A percentile compares a stretch with the other conserved stretches of the same genome.
These are phyloP conservation scores for Solanum verrucosum DNA, from an alignment of 257 asterid genomes.

Conservation along the genomic window DNA sequence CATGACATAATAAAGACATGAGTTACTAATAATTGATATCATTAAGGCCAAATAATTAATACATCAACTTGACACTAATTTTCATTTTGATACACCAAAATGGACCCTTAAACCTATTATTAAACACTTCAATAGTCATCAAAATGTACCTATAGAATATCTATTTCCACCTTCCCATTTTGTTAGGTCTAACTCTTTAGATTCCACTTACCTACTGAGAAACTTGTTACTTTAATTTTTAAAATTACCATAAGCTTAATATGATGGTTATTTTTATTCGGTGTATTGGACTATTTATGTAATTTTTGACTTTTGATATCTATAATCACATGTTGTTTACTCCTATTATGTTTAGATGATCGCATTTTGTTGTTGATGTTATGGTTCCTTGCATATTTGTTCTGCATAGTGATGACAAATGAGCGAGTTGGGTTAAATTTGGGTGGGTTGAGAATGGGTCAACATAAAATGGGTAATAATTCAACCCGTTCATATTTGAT, in stretches of 20 bases:
- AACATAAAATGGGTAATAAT: no score
- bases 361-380: background rate
- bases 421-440: no score
- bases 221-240: background rate
- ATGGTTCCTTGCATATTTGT: background rate
- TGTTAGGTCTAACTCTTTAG: background rate
- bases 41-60: background rate
- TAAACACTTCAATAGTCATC: background rate
- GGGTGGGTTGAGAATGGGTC: no score
- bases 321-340: background rate
- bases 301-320: background rate
- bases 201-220: background rate
- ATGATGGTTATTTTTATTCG: background rate
- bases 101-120: background rate
- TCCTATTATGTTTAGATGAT: background rate
- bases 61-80: background rate
- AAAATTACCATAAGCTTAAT: background rate
- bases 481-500: no score
- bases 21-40: background rate
- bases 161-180: background rate
- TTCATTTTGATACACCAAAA: background rate
- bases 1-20: background rate
- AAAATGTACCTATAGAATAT: background rate
- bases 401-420: no score
- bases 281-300: background rate